These are phyloP conservation scores for Pichia kluyveri DNA, from an alignment of 805 yeast species.

Conservation along the genomic window DNA sequence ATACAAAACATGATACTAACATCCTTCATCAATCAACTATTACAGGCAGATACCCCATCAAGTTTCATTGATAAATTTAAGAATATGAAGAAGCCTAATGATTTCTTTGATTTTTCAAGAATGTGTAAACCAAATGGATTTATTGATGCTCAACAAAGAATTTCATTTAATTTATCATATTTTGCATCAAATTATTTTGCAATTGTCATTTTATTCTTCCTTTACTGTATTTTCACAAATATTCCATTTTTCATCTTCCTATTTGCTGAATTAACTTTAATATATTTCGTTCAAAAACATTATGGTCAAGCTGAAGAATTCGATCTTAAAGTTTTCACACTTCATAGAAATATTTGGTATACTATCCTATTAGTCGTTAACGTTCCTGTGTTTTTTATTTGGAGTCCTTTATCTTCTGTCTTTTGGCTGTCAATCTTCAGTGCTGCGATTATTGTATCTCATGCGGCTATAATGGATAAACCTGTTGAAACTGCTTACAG, in stretches of 20 bases:
- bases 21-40: background rate
- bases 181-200: conserved; percentile 78
- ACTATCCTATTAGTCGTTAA: conserved; percentile 67
- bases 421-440: conserved; percentile 91
- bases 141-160: conserved; percentile 76
- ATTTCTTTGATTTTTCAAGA: conserved; percentile 82
- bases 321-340: conserved; percentile 39
- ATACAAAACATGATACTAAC: background rate
- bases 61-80: conserved; percentile 54
- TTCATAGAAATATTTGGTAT: conserved; percentile 74
- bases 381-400: conserved; percentile 47
- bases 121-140: conserved; percentile 76
- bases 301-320: conserved; percentile 21
- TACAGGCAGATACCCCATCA: conserved; percentile 25
- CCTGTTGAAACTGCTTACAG: conserved; percentile 93
- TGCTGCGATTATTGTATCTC: conserved; percentile 67
- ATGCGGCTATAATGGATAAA: conserved; percentile 87
- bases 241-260: conserved; percentile 72
- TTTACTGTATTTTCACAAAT: conserved; percentile 81
- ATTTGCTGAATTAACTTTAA: conserved; percentile 32
- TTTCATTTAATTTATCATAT: conserved; percentile 74
- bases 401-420: conserved; percentile 82
- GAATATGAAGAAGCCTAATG: conserved; percentile 74
- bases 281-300: conserved; percentile 32
- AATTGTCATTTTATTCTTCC: conserved; percentile 53